Conservation (phyloP, 2,329 filamentous ascomycete genomes). For the Microcyclospora pomicola region DNA sequence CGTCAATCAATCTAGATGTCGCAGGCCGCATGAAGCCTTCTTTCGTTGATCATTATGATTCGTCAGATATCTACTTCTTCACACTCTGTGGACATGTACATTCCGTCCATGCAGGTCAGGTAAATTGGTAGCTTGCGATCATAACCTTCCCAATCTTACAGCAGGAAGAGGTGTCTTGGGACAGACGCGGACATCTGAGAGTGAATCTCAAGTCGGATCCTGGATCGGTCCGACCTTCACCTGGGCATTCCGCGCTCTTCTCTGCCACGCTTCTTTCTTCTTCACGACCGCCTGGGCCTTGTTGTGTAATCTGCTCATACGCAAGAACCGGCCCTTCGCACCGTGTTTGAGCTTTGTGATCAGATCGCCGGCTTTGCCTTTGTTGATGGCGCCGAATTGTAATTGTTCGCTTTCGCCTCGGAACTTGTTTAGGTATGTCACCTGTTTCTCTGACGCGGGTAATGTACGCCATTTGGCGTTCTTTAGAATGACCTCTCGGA, state of each 20-base stretch:
- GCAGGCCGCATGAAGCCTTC: no score
- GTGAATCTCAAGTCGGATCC: not conserved
- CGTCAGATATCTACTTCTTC: no score
- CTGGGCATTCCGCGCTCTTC: conserved; percentile 34
- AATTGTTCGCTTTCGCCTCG: conserved; percentile 43
- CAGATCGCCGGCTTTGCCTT: conserved; percentile 75
- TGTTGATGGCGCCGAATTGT: conserved; percentile 47
- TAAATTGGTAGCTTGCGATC: no score
- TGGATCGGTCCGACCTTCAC: conserved; percentile 36
- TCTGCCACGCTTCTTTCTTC: conserved; percentile 24
- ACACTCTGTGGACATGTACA: no score
- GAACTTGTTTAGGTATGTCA: conserved; percentile 57
- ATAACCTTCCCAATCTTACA: no score
- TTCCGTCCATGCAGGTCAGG: no score
- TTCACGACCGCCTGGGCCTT: conserved; percentile 12
- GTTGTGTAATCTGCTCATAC: conserved; percentile 3
- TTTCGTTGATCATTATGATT: no score
- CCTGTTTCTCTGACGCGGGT: conserved; percentile 47
- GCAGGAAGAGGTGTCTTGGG: no score
- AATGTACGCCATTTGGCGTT: conserved; percentile 55
- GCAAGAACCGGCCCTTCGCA: conserved; percentile 48
- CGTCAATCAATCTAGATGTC: no score
- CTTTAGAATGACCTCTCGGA: conserved; percentile 49
- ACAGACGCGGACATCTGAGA: no score
- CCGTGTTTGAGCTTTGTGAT: conserved; percentile 86